Evolutionary conservation across 768 basidiomycete genomes (phyloP), one percentile per base, ranked within the genome.

Genomic region (Bullera alba): DNA sequence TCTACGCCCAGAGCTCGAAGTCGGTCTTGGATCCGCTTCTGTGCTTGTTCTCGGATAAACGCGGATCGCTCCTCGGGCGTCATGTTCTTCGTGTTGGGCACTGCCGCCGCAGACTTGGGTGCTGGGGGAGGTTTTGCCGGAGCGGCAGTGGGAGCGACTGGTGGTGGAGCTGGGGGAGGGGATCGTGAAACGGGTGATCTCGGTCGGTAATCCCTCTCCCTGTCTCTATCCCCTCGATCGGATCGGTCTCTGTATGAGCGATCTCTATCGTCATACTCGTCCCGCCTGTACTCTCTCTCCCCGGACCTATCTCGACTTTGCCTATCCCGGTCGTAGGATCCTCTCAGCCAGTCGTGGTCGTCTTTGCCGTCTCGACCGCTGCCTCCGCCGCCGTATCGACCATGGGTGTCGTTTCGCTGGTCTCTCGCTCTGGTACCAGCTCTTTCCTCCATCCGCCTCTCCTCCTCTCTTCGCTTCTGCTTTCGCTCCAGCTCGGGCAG

Each of bases 401-500:
- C 65, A 44, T 67, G 71, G 16, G 70, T 56, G 0, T 88, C 85
- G 65, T 97, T 97, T 42, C 87, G 77, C 54, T 81, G 75, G 70
- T 97, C 91, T 35, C 93, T 77, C 29, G 88, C 85, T 48, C 85
- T 76, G 1, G 79, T 75, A 79, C 85, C 84, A 37, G 88, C 83
- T 30, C 87, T 76, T 60, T 83, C 83, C 64, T 95, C 88, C 60
- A 81, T 76, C 55, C 85, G 81, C 67, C 79, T 83, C 57, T 82
- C 77, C 53, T 83, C 83, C 42, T 93, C 87, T 38, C 86, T 73
- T 14, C 82, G 82, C 64, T 87, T 81, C 42, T 95, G 81, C 69
- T 81, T 82, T 57, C 83, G 79, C 73, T 97, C 91, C 5, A 99
- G 79, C 48, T 89, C 87, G 0, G 95, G 95, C 4, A 99, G 77